These are phyloP conservation scores for Neoascochyta sp. DNA, from an alignment of 2,329 filamentous ascomycete genomes.

Conservation along the genomic window DNA sequence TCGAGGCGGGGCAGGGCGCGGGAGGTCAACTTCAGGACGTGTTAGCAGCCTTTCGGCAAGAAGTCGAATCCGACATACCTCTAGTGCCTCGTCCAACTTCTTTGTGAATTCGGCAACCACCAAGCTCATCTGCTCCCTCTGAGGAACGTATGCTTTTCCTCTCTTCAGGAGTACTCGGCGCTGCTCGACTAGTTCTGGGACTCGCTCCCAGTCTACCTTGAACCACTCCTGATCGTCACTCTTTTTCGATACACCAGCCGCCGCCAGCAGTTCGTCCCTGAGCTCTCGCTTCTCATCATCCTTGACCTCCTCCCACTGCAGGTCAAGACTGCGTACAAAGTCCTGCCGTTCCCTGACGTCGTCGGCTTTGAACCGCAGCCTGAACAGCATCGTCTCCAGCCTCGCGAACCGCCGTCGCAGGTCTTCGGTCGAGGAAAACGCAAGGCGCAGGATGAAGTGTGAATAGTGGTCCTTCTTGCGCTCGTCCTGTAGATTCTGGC, in stretches of 20 bases:
- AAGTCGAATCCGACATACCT: slow-evolving; percentile 53
- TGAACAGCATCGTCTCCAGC: slow-evolving; percentile 86
- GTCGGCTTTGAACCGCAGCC: slow-evolving; percentile 74
- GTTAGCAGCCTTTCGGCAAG: slow-evolving; percentile 3
- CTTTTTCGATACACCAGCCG: slow-evolving; percentile 46
- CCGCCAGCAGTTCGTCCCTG: slow-evolving; percentile 54
- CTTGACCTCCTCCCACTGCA: slow-evolving; percentile 79
- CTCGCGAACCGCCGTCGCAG: slow-evolving; percentile 79
- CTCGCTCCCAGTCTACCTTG: slow-evolving; percentile 93
- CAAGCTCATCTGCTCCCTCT: slow-evolving; percentile 81
- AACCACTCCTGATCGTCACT: slow-evolving; percentile 84
- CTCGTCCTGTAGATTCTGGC: slow-evolving; percentile 61
- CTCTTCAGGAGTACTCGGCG: slow-evolving; percentile 70
- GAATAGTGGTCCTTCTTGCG: slow-evolving; percentile 95
- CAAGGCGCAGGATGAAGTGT: slow-evolving; percentile 92
- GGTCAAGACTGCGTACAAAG: slow-evolving; percentile 72
- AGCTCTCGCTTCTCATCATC: slow-evolving; percentile 75
- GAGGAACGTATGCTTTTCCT: slow-evolving; percentile 89
- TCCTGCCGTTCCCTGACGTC: slow-evolving; percentile 66
- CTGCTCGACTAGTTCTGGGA: slow-evolving; percentile 82
- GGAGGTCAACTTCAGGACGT: slow-evolving; percentile 65
- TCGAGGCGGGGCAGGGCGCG: slow-evolving; percentile 86
- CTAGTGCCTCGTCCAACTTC: slow-evolving; percentile 74
- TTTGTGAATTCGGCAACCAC: slow-evolving; percentile 81
- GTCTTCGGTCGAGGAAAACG: slow-evolving; percentile 89